phyloP scores from a whole-genome alignment of 148 eudicot genomes.

The Silene conica region DNA sequence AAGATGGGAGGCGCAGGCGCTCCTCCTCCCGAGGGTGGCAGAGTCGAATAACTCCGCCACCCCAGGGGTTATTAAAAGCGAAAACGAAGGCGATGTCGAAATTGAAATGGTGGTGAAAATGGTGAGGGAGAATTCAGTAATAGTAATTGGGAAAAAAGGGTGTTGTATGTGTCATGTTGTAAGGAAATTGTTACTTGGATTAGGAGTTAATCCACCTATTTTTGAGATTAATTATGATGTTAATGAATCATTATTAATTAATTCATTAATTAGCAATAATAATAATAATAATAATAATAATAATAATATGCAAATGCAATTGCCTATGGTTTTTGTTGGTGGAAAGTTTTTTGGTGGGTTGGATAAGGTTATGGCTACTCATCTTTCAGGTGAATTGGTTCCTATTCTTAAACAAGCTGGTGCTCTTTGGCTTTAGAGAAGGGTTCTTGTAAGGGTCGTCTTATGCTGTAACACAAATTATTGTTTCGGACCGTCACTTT shows the following conservation, averaged over 20 bases:
- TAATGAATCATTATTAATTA: slow-evolving; percentile 32
- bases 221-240: slow-evolving; percentile 39
- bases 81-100: neutral
- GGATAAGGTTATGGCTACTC: slow-evolving; percentile 64
- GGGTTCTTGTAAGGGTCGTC: neutral
- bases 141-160: slow-evolving; percentile 57
- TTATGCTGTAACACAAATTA: no score
- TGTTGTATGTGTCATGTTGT: slow-evolving; percentile 89
- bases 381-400: slow-evolving; percentile 79
- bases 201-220: slow-evolving; percentile 63
- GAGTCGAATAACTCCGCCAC: neutral
- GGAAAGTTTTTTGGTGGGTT: slow-evolving; percentile 76
- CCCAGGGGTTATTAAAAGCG: neutral
- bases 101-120: slow-evolving; percentile 8
- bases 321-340: slow-evolving; percentile 74
- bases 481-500: no score
- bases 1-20: slow-evolving; percentile 25
- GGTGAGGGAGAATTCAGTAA: slow-evolving; percentile 59
- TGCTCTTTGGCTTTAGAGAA: slow-evolving; percentile 66
- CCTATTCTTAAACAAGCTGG: slow-evolving; percentile 69
- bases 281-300: neutral
- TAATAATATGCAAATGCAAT: slow-evolving; percentile 19
- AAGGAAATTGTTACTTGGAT: slow-evolving; percentile 48
- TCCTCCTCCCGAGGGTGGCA: slow-evolving; percentile 15
- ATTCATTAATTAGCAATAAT: slow-evolving; percentile 21